Evolutionary conservation across 1,284 basidiomycete genomes (phyloP).

Genomic region (Boletellus deceptivus): DNA sequence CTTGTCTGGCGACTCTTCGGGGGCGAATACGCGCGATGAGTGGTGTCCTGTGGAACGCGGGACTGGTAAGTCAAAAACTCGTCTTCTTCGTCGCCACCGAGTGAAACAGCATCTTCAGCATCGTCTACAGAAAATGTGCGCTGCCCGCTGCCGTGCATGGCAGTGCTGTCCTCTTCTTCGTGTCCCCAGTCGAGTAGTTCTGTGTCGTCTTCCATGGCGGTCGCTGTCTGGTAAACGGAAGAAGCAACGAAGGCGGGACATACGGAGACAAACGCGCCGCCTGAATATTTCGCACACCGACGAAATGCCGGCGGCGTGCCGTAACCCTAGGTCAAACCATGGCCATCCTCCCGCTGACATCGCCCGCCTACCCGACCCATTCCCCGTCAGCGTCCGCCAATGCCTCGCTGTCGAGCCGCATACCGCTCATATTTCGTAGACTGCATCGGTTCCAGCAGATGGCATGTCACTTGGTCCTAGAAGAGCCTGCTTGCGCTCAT

Average conservation of each 20-base stretch:
- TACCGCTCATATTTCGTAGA: constrained; percentile 77
- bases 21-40: constrained; percentile 15
- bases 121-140: constrained; percentile 43
- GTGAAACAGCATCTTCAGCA: constrained; percentile 65
- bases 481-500: neutral
- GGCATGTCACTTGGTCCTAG: constrained; percentile 44
- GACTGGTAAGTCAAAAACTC: constrained; percentile 37
- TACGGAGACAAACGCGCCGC: constrained; percentile 28
- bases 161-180: constrained; percentile 57
- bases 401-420: constrained; percentile 46
- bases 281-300: constrained; percentile 24
- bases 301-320: constrained; percentile 33
- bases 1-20: constrained; percentile 16
- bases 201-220: constrained; percentile 62
- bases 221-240: constrained; percentile 12
- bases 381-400: constrained; percentile 37
- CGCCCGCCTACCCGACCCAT: constrained; percentile 40
- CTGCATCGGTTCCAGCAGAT: constrained; percentile 82
- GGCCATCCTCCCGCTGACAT: constrained; percentile 55
- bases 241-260: constrained; percentile 6
- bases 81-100: constrained; percentile 71
- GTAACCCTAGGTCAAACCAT: constrained; percentile 41
- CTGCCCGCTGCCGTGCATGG: constrained; percentile 25
- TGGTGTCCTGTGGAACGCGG: constrained; percentile 26
- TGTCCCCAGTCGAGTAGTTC: constrained; percentile 75